phyloP scores from a whole-genome alignment of 306 rosid genomes.

The Cucurbita pepo region DNA sequence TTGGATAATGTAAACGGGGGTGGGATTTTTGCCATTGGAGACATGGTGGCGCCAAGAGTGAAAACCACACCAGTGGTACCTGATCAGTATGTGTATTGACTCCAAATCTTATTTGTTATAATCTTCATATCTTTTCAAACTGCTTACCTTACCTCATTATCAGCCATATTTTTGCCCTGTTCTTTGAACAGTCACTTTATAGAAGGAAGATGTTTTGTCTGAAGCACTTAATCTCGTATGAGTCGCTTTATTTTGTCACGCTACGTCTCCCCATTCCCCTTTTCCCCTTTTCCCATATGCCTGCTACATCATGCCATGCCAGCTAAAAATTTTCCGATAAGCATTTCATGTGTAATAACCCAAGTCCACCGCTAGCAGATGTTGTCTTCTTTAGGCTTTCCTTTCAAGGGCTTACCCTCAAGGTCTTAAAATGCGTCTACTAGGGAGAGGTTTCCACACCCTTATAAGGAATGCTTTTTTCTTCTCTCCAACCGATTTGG shows the following conservation, averaged over 20 bases:
- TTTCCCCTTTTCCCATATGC: not conserved
- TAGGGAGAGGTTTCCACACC: too few relatives aligned
- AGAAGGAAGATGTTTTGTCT: too few relatives aligned
- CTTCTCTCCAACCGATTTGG: too few relatives aligned
- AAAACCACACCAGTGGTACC: conserved; percentile 43
- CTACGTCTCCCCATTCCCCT: not conserved
- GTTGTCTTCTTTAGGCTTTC: too few relatives aligned
- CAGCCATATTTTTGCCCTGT: not conserved
- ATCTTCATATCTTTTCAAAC: not conserved
- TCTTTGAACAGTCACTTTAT: not conserved
- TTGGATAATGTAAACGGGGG: conserved; percentile 62
- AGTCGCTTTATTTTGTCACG: not conserved
- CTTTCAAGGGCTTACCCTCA: too few relatives aligned
- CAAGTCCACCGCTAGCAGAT: too few relatives aligned
- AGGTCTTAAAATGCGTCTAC: too few relatives aligned
- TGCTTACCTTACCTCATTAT: not conserved
- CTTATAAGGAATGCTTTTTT: too few relatives aligned
- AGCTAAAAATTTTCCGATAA: not conserved
- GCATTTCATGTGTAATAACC: not conserved
- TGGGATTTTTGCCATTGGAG: conserved; percentile 81
- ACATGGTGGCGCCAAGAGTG: conserved; percentile 51
- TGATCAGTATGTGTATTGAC: conserved; percentile 35
- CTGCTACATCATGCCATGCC: not conserved
- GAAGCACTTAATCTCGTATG: too few relatives aligned
- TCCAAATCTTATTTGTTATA: not conserved